Evolutionary conservation across 257 asterid genomes (phyloP), one percentile per base, ranked within the genome.

Genomic region (Lantana camara): DNA sequence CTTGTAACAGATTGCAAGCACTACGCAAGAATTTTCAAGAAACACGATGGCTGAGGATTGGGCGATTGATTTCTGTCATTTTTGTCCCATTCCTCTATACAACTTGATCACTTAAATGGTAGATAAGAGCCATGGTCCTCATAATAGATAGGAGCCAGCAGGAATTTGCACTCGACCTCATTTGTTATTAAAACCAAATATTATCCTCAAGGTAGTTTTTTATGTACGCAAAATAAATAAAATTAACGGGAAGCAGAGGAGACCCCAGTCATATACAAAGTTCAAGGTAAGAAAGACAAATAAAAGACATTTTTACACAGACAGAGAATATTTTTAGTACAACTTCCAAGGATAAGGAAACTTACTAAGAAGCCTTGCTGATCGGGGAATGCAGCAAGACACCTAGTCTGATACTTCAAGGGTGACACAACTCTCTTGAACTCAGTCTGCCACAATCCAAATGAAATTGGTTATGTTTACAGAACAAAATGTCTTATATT

Each of bases 361-460:
- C 95, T 79, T 75, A 94, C 97, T 73, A 94, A 73, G 81, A 90
- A 94, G 46, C 99, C 99, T 81, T 90, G 96, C 76, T 94, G 90
- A 75, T 94, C 96, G 47, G 99, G 99, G 73, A 94, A 94, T 63
- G 99, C 95, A 62, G 99, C 99, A 55, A 94, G 62, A 71, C 97
- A 94, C 77, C 99, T 83, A 29, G 99, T 94, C 76, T 94, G 99
- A 83, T 90, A 86, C 89, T 90, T 90, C 69, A 94, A 54, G 19
- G 99, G 99, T 55, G 99, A 94, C 51, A 57, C 22, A 63, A 94
- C 71, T 76, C 92, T 84, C 89, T 88, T 94, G 82, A 84, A 90
- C 73, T 94, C 99, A n/a, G 83, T 14, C 99, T 94, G 85, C 70
- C 67, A 63, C 22, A 53, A 27, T 47, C 64, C 57, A 67, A 45